Percentiles rank a stretch among this genome's conserved stretches.
These are phyloP conservation scores for Aciculoconidium aculeatum DNA, from an alignment of 805 yeast species.

Conservation along the genomic window DNA sequence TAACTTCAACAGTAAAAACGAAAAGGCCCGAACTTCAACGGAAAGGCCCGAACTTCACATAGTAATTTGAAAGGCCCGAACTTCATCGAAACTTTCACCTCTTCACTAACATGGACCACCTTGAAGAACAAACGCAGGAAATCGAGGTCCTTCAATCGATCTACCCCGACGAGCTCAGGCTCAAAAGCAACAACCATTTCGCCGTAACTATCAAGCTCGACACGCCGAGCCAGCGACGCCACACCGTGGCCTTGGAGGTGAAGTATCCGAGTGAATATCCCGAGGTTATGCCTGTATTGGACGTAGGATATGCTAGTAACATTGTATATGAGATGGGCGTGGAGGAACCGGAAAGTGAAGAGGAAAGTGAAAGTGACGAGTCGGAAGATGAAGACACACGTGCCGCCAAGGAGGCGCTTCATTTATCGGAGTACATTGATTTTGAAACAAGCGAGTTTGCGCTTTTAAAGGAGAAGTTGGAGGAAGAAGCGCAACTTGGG, in stretches of 20 bases:
- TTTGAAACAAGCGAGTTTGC: conserved; percentile 46
- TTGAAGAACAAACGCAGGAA: conserved; percentile 85
- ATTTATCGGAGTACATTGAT: conserved; percentile 52
- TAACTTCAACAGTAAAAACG: too few relatives aligned
- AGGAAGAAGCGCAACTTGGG: conserved; percentile 65
- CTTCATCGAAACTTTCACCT: too few relatives aligned
- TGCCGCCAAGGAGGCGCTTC: conserved; percentile 35
- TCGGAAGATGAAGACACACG: conserved; percentile 29
- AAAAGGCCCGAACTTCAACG: too few relatives aligned
- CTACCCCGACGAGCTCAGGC: conserved; percentile 83
- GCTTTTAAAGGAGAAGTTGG: conserved; percentile 33
- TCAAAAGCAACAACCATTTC: conserved; percentile 43
- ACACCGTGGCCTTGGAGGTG: conserved; percentile 53
- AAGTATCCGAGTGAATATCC: conserved; percentile 78
- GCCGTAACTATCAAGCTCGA: conserved; percentile 61
- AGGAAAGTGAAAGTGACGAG: conserved; percentile 39
- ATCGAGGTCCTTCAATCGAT: conserved; percentile 84
- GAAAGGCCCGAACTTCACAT: too few relatives aligned
- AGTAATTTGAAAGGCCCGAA: too few relatives aligned
- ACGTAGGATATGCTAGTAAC: conserved; percentile 23
- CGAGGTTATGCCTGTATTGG: conserved; percentile 62
- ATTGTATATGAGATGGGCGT: conserved; percentile 18
- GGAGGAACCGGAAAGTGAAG: conserved; percentile 27
- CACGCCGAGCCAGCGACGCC: conserved; percentile 55
- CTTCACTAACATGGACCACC: conserved; percentile 51